Evolutionary conservation across 2,329 filamentous ascomycete species (phyloP).

Genomic region (Penicillium sp.): DNA sequence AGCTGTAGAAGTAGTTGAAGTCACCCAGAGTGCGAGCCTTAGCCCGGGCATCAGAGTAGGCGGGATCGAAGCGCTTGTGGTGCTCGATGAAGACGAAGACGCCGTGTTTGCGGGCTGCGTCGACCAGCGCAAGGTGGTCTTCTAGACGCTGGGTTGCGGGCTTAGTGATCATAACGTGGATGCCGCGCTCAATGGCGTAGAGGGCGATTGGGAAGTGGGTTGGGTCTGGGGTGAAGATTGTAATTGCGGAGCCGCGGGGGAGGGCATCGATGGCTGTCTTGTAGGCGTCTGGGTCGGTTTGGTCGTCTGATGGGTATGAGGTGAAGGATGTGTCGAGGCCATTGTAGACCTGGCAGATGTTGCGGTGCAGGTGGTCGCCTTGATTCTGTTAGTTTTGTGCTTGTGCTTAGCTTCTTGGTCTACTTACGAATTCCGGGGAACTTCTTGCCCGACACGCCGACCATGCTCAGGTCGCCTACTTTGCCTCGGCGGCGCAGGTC

Average conservation of each 20-base stretch:
- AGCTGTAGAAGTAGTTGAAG: conserved; percentile 98
- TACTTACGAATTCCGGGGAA: conserved; percentile 83
- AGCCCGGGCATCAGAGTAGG: conserved; percentile 83
- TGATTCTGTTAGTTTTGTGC: conserved; percentile 8
- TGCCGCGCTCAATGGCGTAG: conserved; percentile 82
- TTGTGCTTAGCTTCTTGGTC: not conserved
- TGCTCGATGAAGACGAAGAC: conserved; percentile 95
- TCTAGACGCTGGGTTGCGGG: conserved; percentile 82
- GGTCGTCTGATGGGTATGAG: conserved; percentile 75
- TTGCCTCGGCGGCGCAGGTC: conserved; percentile 86
- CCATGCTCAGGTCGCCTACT: conserved; percentile 83
- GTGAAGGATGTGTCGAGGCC: conserved; percentile 81
- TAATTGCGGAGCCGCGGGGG: conserved; percentile 80
- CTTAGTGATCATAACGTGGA: conserved; percentile 93
- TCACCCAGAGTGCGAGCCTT: conserved; percentile 76
- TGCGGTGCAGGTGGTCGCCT: conserved; percentile 82
- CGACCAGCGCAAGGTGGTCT: conserved; percentile 75
- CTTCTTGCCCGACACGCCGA: conserved; percentile 82
- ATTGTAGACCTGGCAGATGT: conserved; percentile 87
- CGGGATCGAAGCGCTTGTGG: conserved; percentile 94
- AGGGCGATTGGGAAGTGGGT: conserved; percentile 91
- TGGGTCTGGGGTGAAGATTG: conserved; percentile 92
- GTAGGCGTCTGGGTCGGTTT: conserved; percentile 76
- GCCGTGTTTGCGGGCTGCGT: conserved; percentile 68
- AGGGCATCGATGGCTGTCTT: conserved; percentile 85